These are phyloP conservation scores for Penicillium angulare DNA, from an alignment of 495 filamentous ascomycete genomes.

Conservation along the genomic window DNA sequence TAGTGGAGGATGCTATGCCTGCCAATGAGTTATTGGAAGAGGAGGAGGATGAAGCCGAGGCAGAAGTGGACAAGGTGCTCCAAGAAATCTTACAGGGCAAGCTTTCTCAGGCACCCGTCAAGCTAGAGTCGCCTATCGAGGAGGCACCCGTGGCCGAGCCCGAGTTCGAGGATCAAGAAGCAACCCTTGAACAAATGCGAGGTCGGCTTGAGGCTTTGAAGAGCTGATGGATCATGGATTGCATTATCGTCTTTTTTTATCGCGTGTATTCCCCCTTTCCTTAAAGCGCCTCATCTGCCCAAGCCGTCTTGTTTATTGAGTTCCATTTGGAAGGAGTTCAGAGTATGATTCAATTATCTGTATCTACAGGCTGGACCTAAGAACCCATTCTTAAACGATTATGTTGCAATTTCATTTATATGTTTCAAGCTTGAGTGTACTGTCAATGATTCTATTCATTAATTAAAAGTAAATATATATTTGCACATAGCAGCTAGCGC, in stretches of 20 bases:
- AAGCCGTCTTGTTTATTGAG: neutral
- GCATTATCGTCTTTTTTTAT: neutral
- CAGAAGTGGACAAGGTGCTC: conserved; percentile 89
- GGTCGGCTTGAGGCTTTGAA: conserved; percentile 86
- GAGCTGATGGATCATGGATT: conserved; percentile 55
- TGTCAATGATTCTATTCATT: no score
- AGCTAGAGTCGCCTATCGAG: conserved; percentile 54
- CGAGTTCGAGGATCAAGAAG: conserved; percentile 81
- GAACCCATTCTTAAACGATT: no score
- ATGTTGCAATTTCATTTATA: no score
- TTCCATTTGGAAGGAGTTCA: conserved; percentile 18
- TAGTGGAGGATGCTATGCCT: conserved; percentile 85
- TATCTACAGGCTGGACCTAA: conserved; percentile 20
- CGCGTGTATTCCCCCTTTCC: neutral
- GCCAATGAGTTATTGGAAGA: conserved; percentile 67
- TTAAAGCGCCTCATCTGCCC: neutral
- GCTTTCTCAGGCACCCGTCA: conserved; percentile 60
- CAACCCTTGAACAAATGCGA: conserved; percentile 89
- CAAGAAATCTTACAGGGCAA: conserved; percentile 83
- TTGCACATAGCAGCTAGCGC: no score
- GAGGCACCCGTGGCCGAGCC: conserved; percentile 46
- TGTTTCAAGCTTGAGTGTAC: neutral
- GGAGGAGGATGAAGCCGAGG: conserved; percentile 84
- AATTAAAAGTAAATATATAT: no score
- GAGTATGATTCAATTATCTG: conserved; percentile 11